phyloP scores from a whole-genome alignment of 2,329 filamentous ascomycete species.

The Arthrocladium fulminans region DNA sequence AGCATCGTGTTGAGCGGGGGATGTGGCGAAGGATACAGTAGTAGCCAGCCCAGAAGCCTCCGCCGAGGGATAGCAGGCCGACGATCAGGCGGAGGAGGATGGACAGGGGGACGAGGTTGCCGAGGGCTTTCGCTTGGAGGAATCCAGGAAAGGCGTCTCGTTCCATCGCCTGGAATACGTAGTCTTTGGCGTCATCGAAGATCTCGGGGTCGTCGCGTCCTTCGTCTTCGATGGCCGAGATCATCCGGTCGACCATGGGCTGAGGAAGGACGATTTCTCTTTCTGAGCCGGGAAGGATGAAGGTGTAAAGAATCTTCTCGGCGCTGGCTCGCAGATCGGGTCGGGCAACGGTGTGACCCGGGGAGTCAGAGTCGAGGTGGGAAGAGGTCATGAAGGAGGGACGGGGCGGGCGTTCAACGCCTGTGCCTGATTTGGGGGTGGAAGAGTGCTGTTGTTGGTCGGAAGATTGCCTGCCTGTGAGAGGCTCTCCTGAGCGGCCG shows the following conservation, averaged over 20 bases:
- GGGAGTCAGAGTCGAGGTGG: constrained; percentile 67
- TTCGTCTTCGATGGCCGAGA: constrained; percentile 77
- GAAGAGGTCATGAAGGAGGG: constrained; percentile 56
- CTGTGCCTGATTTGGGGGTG: neutral
- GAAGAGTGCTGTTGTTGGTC: constrained; percentile 28
- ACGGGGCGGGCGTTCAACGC: constrained; percentile 41
- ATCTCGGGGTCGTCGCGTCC: constrained; percentile 93
- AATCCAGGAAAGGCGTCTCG: constrained; percentile 98
- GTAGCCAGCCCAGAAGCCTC: constrained; percentile 88
- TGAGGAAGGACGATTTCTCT: constrained; percentile 90
- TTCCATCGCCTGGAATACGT: constrained; percentile 99
- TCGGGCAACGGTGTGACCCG: constrained; percentile 72
- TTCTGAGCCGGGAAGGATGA: constrained; percentile 87
- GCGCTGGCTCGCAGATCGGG: constrained; percentile 87
- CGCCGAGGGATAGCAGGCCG: constrained; percentile 79
- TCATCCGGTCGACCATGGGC: constrained; percentile 76
- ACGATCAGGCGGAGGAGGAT: constrained; percentile 77
- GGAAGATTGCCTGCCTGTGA: neutral
- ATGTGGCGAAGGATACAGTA: constrained; percentile 84
- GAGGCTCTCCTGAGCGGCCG: constrained; percentile 22
- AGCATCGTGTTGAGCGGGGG: constrained; percentile 64
- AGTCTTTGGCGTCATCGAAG: constrained; percentile 95
- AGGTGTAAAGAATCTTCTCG: constrained; percentile 98
- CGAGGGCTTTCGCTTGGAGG: constrained; percentile 84
- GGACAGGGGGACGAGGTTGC: constrained; percentile 87